Conservation (phyloP, 176 grass and related monocot species). For the Miscanthus lutarioriparius region DNA sequence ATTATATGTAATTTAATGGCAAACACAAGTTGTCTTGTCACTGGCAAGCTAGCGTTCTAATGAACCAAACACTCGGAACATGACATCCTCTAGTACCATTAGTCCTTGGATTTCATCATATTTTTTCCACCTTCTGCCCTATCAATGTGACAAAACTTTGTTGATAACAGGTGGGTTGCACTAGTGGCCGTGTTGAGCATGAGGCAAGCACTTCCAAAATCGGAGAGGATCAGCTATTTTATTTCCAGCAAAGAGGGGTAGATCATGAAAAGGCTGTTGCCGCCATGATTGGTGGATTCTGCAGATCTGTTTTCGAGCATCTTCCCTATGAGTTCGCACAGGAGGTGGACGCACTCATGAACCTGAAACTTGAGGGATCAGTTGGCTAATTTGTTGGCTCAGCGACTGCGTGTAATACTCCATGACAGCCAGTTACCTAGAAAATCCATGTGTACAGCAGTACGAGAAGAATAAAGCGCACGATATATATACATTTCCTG, state of each 20-base stretch:
- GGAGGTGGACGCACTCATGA: constrained; percentile 93
- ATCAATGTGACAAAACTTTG: constrained; percentile 2
- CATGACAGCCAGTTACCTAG: constrained; percentile 29
- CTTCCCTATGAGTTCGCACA: constrained; percentile 89
- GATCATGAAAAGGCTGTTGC: constrained; percentile 96
- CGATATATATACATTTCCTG: not conserved
- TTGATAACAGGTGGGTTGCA: constrained; percentile 69
- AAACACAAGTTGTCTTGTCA: not conserved
- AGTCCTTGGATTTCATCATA: not conserved
- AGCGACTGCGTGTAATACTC: not conserved
- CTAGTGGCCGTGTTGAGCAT: constrained; percentile 75
- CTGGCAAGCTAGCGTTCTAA: not conserved
- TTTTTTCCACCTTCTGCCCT: not conserved
- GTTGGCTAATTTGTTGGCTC: constrained; percentile 63
- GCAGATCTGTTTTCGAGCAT: constrained; percentile 82
- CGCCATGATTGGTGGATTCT: constrained; percentile 95
- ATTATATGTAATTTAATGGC: not conserved
- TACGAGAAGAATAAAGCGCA: constrained; percentile 41
- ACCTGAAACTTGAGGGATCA: constrained; percentile 93
- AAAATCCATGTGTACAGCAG: constrained; percentile 44
- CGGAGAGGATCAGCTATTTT: constrained; percentile 96
- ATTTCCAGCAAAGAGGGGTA: constrained; percentile 98
- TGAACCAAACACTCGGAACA: not conserved
- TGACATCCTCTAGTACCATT: not conserved
- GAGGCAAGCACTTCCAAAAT: constrained; percentile 99